Conservation (phyloP, 1,139 yeast genomes). For the Magnusiomyces tetraspermus region DNA sequence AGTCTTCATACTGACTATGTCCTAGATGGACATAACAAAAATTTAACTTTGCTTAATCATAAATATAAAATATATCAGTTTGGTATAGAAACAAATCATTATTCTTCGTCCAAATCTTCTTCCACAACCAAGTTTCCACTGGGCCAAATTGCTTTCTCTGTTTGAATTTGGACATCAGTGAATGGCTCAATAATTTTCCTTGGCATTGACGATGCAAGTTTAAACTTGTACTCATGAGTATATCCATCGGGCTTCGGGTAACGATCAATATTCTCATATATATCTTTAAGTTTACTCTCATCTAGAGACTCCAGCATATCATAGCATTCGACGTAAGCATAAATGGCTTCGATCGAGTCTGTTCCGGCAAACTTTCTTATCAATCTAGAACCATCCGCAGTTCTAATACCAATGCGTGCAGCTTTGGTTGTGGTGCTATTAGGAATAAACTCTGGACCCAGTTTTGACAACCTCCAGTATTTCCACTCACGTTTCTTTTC, state of each 20-base stretch:
- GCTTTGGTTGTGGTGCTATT: conserved; percentile 16
- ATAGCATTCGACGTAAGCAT: conserved; percentile 49
- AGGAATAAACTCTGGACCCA: conserved; percentile 12
- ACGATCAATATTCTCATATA: neutral
- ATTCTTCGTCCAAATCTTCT: too few relatives aligned
- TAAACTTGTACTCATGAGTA: conserved; percentile 39
- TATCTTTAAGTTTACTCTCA: neutral
- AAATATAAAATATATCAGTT: too few relatives aligned
- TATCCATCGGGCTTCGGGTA: conserved; percentile 34
- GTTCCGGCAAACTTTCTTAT: conserved; percentile 45
- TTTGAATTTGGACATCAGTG: conserved; percentile 29
- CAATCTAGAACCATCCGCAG: conserved; percentile 53
- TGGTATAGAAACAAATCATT: too few relatives aligned
- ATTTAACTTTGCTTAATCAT: too few relatives aligned
- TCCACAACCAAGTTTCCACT: conserved; percentile 53
- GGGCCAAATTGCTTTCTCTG: conserved; percentile 45
- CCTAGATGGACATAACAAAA: too few relatives aligned
- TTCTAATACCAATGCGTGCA: conserved; percentile 41
- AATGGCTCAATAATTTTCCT: conserved; percentile 37
- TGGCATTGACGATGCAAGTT: conserved; percentile 49
- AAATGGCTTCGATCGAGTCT: conserved; percentile 50
- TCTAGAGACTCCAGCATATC: conserved; percentile 18
- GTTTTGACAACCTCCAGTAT: conserved; percentile 20
- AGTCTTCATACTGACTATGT: too few relatives aligned
- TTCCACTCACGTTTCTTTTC: conserved; percentile 21